Percentiles rank a stretch among this genome's conserved stretches.
Evolutionary conservation across 1,139 yeast genomes (phyloP).

Genomic region (Debaryomyces fabryi): DNA sequence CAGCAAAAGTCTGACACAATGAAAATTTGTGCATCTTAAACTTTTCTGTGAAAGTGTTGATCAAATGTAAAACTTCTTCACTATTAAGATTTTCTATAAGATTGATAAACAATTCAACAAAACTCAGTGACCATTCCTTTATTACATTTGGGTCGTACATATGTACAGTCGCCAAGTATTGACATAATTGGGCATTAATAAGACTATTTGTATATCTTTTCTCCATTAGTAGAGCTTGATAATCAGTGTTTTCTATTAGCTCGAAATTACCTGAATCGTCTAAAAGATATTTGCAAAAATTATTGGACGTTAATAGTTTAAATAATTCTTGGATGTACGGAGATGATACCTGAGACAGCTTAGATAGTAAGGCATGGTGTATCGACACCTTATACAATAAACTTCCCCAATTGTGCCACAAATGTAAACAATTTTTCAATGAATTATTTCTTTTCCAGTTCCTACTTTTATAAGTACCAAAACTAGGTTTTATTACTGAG

Average conservation of each 20-base stretch:
- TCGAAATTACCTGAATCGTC: conserved; percentile 20
- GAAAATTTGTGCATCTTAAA: conserved; percentile 10
- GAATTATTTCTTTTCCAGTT: conserved; percentile 9
- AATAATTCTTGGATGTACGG: conserved; percentile 11
- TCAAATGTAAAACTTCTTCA: conserved; percentile 16
- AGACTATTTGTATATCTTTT: conserved; percentile 16
- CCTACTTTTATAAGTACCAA: conserved; percentile 6
- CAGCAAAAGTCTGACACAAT: conserved; percentile 3
- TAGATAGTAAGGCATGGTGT: conserved; percentile 7
- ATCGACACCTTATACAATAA: conserved; percentile 12
- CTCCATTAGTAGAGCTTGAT: conserved; percentile 11
- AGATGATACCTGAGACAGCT: conserved; percentile 7
- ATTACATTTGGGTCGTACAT: conserved; percentile 11
- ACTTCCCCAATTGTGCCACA: conserved; percentile 11
- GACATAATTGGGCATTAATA: conserved; percentile 23
- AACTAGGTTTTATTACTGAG: conserved; percentile 9
- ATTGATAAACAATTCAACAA: conserved; percentile 14
- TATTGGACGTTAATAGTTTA: conserved; percentile 17
- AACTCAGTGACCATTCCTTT: conserved; percentile 15
- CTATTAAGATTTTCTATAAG: conserved; percentile 19
- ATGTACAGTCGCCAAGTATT: conserved; percentile 20
- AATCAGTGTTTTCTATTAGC: conserved; percentile 11
- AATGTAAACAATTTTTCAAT: conserved; percentile 4
- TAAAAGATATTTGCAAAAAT: conserved; percentile 19
- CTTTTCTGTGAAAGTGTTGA: conserved; percentile 12